Evolutionary conservation across 164 flowering plant species (phyloP).

Genomic region (Amborella trichopoda): DNA sequence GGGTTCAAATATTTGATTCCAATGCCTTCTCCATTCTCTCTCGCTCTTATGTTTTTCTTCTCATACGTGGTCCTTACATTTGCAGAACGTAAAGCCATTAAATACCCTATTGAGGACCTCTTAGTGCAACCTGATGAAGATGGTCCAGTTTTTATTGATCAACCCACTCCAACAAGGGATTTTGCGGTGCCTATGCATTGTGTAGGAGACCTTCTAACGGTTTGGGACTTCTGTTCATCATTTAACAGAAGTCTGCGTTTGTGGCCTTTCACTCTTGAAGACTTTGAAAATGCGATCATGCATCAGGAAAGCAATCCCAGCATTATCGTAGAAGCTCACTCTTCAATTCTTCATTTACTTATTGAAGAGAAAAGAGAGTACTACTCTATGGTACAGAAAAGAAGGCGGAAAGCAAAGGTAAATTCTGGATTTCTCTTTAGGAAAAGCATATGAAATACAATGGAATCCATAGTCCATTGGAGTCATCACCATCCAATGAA

Average conservation of each 20-base stretch:
- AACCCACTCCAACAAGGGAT: constrained; percentile 67
- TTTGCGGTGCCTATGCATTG: constrained; percentile 69
- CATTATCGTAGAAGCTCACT: constrained; percentile 63
- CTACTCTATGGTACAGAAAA: constrained; percentile 25
- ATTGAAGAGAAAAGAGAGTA: constrained; percentile 47
- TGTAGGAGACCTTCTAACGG: constrained; percentile 84
- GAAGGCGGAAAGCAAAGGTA: constrained; percentile 58
- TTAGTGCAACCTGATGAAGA: constrained; percentile 50
- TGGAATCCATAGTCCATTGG: no score
- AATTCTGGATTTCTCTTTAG: no score
- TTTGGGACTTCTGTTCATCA: constrained; percentile 88
- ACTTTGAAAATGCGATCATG: constrained; percentile 81
- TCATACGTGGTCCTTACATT: background rate
- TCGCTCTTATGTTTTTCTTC: no score
- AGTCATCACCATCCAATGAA: no score
- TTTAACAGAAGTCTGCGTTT: constrained; percentile 57
- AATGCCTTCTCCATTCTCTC: no score
- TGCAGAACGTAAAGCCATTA: constrained; percentile 45
- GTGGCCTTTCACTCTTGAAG: constrained; percentile 77
- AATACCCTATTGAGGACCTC: constrained; percentile 88
- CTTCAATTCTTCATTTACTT: constrained; percentile 61
- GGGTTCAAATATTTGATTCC: no score
- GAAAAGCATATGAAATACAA: no score
- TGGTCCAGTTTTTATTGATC: constrained; percentile 59
- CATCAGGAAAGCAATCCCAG: constrained; percentile 53